A percentile compares a stretch with the other conserved stretches of the same genome.
phyloP scores from a whole-genome alignment of 257 asterid genomes.

The Buddleja alternifolia region DNA sequence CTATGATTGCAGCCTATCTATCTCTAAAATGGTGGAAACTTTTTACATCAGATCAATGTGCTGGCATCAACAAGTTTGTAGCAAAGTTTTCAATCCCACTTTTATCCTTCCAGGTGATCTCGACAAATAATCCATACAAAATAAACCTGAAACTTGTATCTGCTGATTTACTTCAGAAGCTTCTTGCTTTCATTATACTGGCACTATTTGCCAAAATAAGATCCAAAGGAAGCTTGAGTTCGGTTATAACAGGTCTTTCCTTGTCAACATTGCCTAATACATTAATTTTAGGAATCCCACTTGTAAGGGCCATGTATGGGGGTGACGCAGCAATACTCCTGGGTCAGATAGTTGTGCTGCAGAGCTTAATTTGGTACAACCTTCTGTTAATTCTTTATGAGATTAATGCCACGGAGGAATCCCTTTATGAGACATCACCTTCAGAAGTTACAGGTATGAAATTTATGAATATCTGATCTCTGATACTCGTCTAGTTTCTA shows the following conservation, averaged over 20 bases:
- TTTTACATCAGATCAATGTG: slow-evolving; percentile 78
- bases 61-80: slow-evolving; percentile 88
- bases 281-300: slow-evolving; percentile 77
- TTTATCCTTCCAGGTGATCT: slow-evolving; percentile 74
- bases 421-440: slow-evolving; percentile 36
- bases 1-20: slow-evolving; percentile 66
- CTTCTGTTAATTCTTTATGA: slow-evolving; percentile 76
- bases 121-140: slow-evolving; percentile 71
- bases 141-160: slow-evolving; percentile 70
- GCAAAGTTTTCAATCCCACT: slow-evolving; percentile 85
- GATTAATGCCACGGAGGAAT: slow-evolving; percentile 59
- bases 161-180: slow-evolving; percentile 77
- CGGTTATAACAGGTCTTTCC: slow-evolving; percentile 86
- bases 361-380: slow-evolving; percentile 89
- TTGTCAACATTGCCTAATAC: slow-evolving; percentile 85
- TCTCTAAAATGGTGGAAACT: slow-evolving; percentile 75
- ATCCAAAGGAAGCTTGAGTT: slow-evolving; percentile 58
- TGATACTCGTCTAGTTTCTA: slow-evolving; percentile 10
- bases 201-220: slow-evolving; percentile 47
- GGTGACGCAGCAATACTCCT: slow-evolving; percentile 57
- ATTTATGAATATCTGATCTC: slow-evolving; percentile 19
- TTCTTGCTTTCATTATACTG: slow-evolving; percentile 51
- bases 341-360: slow-evolving; percentile 76
- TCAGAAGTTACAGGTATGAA: slow-evolving; percentile 57
- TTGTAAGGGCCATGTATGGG: slow-evolving; percentile 80